phyloP scores from a whole-genome alignment of 164 flowering plant species.

The Chimonanthus salicifolius region DNA sequence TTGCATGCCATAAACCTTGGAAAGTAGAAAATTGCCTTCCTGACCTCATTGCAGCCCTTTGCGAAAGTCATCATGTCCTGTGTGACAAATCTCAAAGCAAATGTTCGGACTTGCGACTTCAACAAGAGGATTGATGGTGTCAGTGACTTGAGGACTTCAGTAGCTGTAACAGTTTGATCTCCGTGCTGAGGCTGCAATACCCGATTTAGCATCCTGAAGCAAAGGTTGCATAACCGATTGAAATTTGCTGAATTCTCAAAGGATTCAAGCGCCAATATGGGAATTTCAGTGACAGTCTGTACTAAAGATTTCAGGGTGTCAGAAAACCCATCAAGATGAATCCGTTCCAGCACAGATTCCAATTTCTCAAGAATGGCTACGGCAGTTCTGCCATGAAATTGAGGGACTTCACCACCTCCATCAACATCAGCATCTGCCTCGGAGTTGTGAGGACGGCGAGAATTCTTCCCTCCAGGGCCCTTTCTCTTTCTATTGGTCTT shows the following conservation, averaged over 20 bases:
- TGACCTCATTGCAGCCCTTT: conserved; percentile 36
- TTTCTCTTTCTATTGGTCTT: not conserved
- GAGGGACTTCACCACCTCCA: conserved; percentile 9
- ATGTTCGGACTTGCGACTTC: conserved; percentile 56
- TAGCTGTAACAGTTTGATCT: conserved; percentile 40
- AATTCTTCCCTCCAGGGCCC: conserved; percentile 24
- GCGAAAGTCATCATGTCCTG: conserved; percentile 33
- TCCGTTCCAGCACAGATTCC: conserved; percentile 38
- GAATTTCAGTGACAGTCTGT: conserved; percentile 63
- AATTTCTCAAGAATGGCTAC: conserved; percentile 48
- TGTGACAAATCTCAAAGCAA: conserved; percentile 58
- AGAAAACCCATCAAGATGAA: conserved; percentile 73
- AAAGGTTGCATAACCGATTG: conserved; percentile 33
- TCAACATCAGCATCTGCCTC: conserved; percentile 6
- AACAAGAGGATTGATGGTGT: conserved; percentile 44
- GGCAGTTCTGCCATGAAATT: conserved; percentile 32
- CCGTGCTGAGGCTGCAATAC: conserved; percentile 71
- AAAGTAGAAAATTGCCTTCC: conserved; percentile 56
- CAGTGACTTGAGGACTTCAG: conserved; percentile 67
- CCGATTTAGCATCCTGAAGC: conserved; percentile 45
- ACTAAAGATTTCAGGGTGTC: conserved; percentile 75
- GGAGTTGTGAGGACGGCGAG: conserved; percentile 15
- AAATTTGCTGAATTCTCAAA: conserved; percentile 24
- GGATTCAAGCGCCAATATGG: conserved; percentile 45
- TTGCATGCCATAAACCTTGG: conserved; percentile 62